phyloP scores from a whole-genome alignment of 257 asterid genomes.

The Gynochthodes officinalis region DNA sequence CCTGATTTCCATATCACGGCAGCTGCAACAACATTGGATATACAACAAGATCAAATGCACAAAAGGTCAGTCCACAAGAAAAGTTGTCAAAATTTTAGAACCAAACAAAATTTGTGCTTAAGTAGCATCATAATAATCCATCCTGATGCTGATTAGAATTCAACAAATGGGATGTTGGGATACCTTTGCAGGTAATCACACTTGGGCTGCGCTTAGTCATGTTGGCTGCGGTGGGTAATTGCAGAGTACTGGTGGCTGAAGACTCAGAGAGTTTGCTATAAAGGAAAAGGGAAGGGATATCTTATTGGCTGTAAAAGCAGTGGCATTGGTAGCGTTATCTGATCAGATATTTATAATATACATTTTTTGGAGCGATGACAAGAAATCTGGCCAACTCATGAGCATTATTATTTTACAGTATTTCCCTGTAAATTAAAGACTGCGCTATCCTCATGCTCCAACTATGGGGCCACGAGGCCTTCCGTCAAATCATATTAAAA shows the following conservation, averaged over 20 bases:
- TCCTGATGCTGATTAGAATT: neutral
- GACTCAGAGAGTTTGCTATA: no score
- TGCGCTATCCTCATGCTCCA: constrained; percentile 1
- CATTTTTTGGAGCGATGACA: neutral
- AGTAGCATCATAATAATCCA: neutral
- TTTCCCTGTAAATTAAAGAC: neutral
- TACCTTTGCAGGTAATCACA: constrained; percentile 24
- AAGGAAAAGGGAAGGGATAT: neutral
- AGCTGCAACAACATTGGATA: constrained; percentile 26
- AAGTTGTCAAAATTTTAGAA: neutral
- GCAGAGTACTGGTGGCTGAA: neutral
- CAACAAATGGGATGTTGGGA: no score
- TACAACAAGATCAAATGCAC: neutral
- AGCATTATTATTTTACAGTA: no score
- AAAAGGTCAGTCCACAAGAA: neutral
- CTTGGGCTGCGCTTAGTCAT: constrained; percentile 16
- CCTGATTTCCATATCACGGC: constrained; percentile 50
- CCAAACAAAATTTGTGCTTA: neutral
- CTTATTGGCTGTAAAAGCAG: neutral
- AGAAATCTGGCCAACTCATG: neutral
- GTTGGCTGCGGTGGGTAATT: neutral
- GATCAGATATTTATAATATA: neutral
- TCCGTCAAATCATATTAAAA: no score
- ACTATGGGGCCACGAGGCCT: neutral
- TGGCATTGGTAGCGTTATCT: neutral